Evolutionary conservation across 495 filamentous ascomycete species (phyloP).

Genomic region (Penicillium maclennaniae): DNA sequence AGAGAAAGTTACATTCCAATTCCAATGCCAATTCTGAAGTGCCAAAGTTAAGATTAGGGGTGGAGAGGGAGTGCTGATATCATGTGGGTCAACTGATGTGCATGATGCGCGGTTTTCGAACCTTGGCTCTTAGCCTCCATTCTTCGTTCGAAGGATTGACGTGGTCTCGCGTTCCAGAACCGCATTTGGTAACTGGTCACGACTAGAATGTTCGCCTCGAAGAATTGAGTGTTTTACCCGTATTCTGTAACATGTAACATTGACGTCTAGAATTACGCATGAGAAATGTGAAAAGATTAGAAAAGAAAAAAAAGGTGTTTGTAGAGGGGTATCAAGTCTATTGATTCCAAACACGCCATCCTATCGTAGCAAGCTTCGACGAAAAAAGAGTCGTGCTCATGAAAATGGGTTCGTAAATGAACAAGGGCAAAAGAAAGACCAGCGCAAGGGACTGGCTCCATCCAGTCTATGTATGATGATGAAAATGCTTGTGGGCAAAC

Average conservation of each 20-base stretch:
- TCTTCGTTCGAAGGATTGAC: neutral
- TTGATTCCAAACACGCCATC: conserved; percentile 16
- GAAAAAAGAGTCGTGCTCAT: too few relatives aligned
- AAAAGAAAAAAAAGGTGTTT: neutral
- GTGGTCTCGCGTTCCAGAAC: neutral
- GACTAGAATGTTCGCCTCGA: too few relatives aligned
- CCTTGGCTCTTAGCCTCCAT: neutral
- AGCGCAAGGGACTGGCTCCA: neutral
- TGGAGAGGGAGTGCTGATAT: neutral
- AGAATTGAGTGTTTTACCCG: too few relatives aligned
- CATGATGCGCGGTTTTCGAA: too few relatives aligned
- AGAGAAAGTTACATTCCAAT: neutral
- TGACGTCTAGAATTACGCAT: neutral
- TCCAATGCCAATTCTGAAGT: too few relatives aligned
- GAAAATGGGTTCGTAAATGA: neutral
- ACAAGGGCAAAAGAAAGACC: neutral
- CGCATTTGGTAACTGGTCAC: neutral
- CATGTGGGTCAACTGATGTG: neutral
- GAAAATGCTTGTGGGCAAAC: neutral
- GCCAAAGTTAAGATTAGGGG: neutral
- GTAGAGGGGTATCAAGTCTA: conserved; percentile 31
- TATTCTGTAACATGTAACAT: too few relatives aligned
- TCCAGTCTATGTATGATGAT: conserved; percentile 10
- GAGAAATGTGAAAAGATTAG: neutral
- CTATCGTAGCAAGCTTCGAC: conserved; percentile 15